phyloP scores from a whole-genome alignment of 192 early-diverging fungal species.

The Entophlyctis helioformis region DNA sequence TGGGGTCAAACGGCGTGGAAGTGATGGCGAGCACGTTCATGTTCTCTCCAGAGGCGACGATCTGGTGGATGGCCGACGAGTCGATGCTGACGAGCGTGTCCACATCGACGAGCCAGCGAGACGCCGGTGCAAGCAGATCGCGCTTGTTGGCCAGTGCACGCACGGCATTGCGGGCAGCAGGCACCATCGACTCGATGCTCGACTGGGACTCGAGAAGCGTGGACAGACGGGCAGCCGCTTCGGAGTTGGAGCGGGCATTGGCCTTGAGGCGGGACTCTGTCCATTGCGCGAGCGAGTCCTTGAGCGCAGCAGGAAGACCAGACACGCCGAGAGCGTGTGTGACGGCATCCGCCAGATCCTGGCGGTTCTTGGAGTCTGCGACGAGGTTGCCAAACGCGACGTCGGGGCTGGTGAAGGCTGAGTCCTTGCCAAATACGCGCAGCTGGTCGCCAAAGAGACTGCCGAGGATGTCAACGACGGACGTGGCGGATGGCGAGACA shows the following conservation, averaged over 20 bases:
- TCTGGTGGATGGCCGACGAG: slow-evolving; percentile 80
- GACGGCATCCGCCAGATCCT: slow-evolving; percentile 50
- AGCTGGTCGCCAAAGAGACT: too few relatives aligned
- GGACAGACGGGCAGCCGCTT: too few relatives aligned
- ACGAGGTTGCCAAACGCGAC: slow-evolving; percentile 76
- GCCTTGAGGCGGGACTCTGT: too few relatives aligned
- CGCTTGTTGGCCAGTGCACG: too few relatives aligned
- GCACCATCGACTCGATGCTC: too few relatives aligned
- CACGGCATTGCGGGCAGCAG: too few relatives aligned
- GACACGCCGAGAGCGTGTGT: slow-evolving; percentile 37
- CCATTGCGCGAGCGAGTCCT: slow-evolving; percentile 87
- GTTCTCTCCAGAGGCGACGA: slow-evolving; percentile 69
- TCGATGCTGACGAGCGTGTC: slow-evolving; percentile 82
- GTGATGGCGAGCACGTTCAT: slow-evolving; percentile 89
- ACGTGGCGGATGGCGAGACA: too few relatives aligned
- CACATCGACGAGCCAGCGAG: slow-evolving; percentile 83
- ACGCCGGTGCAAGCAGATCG: slow-evolving; percentile 41
- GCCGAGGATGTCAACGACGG: too few relatives aligned
- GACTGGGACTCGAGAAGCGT: too few relatives aligned
- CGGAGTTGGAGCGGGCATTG: too few relatives aligned
- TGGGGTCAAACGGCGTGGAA: too few relatives aligned
- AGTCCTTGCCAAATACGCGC: slow-evolving; percentile 15
- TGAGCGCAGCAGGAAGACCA: slow-evolving; percentile 66
- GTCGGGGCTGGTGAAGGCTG: slow-evolving; percentile 52
- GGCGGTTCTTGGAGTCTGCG: slow-evolving; percentile 53